Percentiles rank a stretch among this genome's conserved stretches.
Evolutionary conservation across 768 basidiomycete species (phyloP).

Genomic region (Hygrocybe punicea): DNA sequence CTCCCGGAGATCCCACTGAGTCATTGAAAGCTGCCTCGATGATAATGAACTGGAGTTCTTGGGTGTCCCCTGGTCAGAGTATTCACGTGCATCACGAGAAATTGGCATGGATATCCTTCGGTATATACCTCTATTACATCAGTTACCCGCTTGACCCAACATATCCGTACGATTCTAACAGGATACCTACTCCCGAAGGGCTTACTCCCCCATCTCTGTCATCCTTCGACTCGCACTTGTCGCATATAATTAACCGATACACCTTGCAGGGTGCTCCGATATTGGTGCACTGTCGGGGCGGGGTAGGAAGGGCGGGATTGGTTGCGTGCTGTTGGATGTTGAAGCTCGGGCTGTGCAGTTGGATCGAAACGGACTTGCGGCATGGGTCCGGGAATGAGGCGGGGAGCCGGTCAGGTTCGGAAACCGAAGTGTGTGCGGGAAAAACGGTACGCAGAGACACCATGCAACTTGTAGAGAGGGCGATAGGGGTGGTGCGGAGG

Average conservation of each 20-base stretch:
- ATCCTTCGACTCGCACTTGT: conserved; percentile 63
- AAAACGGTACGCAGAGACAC: conserved; percentile 35
- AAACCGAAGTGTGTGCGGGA: neutral
- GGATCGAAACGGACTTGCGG: conserved; percentile 37
- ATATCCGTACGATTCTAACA: conserved; percentile 26
- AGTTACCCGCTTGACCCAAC: neutral
- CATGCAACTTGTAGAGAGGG: conserved; percentile 66
- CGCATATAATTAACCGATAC: conserved; percentile 63
- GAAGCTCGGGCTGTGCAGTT: conserved; percentile 85
- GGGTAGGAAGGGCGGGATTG: conserved; percentile 89
- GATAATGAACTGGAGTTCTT: conserved; percentile 79
- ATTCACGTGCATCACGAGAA: conserved; percentile 55
- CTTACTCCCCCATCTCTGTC: conserved; percentile 62
- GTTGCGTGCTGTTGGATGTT: conserved; percentile 91
- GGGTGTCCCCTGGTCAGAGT: conserved; percentile 83
- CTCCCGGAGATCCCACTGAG: conserved; percentile 3
- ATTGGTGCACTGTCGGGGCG: conserved; percentile 89
- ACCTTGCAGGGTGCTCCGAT: conserved; percentile 69
- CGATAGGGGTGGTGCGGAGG: conserved; percentile 67
- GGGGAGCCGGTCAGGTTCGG: neutral
- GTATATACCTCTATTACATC: conserved; percentile 38
- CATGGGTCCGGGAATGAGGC: neutral
- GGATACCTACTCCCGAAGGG: conserved; percentile 88
- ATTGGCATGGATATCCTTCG: conserved; percentile 79
- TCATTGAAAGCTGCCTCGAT: conserved; percentile 66